Evolutionary conservation across 257 asterid genomes (phyloP), one percentile per base, ranked within the genome.

Genomic region (Salvia hispanica): DNA sequence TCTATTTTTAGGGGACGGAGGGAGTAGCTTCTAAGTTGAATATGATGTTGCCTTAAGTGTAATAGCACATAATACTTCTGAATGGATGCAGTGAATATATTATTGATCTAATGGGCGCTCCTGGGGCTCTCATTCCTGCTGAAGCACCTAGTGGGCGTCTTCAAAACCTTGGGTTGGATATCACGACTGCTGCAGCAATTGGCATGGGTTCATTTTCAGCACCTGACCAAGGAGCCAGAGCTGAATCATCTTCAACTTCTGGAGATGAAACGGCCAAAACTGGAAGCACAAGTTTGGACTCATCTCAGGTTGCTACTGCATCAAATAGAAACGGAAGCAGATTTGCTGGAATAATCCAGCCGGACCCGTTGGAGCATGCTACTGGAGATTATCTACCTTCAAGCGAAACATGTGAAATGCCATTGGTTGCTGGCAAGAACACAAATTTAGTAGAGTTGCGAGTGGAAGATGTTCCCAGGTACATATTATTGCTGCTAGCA

Each of bases 41-140:
- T 42, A 45, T 63, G 21, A 8, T 42, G 4, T 43, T 56, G 46
- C 43, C 43, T 34, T 57, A 18, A 62, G 62, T 52, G 28, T 43
- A 7, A 44, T 7, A 28, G 33, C n/a, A 42, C 16, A 50, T 65
- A 64, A 62, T 72, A 50, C 64, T 71, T 62, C 53, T 63, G 46
- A 58, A 51, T 75, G 72, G 69, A 68, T 86, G 91, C 99, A 94
- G 99, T 54, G 99, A 94, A 83, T 91, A 81, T 73, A 94, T 94
- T 74, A 85, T 94, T 81, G 99, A 94, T 80, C 88, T 94, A 68
- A 94, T 94, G 99, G 96, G 99, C 77, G 98, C 98, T 76, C 99
- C 99, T 12, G 99, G 99, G 73, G 81, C 97, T 39, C 94, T 91
- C 77, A 94, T 94, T 77, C 99, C 99, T 37, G 82, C 90, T 39